Evolutionary conservation across 305 asterid species (phyloP).

Genomic region (Fraxinus albicans): DNA sequence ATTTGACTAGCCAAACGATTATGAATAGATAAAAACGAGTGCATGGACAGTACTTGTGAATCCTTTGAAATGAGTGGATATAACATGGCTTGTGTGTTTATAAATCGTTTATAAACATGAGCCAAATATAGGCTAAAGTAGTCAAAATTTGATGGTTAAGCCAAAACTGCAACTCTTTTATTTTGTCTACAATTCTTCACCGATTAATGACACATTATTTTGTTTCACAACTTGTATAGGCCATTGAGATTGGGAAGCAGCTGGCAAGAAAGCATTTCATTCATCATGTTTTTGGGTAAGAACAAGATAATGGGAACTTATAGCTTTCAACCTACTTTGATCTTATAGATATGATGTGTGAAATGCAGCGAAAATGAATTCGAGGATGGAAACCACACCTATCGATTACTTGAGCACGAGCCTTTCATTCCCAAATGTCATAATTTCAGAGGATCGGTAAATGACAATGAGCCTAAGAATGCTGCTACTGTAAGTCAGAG

Average conservation of each 20-base stretch:
- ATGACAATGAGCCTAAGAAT: constrained; percentile 60
- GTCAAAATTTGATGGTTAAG: not conserved
- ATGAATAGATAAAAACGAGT: too few species aligned
- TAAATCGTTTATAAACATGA: too few species aligned
- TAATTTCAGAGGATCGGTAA: constrained; percentile 68
- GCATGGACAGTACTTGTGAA: too few species aligned
- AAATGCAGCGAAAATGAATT: constrained; percentile 69
- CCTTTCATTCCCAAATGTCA: constrained; percentile 74
- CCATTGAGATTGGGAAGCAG: constrained; percentile 76
- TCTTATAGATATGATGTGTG: not conserved
- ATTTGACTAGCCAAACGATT: not conserved
- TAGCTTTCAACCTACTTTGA: constrained; percentile 1
- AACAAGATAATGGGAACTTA: not conserved
- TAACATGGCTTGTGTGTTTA: too few species aligned
- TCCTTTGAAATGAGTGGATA: too few species aligned
- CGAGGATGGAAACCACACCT: constrained; percentile 81
- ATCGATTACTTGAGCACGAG: constrained; percentile 85
- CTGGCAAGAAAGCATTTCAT: constrained; percentile 72
- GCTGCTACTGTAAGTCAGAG: constrained; percentile 54
- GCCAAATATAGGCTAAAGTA: not conserved
- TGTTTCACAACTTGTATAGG: constrained; percentile 36
- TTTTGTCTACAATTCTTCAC: not conserved
- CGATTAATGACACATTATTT: not conserved
- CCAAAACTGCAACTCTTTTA: not conserved
- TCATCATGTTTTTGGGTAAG: constrained; percentile 90